A percentile compares a stretch with the other conserved stretches of the same genome.
These are phyloP conservation scores for Phytophthora citricola DNA, from an alignment of 352 stramenopile species.

Conservation along the genomic window DNA sequence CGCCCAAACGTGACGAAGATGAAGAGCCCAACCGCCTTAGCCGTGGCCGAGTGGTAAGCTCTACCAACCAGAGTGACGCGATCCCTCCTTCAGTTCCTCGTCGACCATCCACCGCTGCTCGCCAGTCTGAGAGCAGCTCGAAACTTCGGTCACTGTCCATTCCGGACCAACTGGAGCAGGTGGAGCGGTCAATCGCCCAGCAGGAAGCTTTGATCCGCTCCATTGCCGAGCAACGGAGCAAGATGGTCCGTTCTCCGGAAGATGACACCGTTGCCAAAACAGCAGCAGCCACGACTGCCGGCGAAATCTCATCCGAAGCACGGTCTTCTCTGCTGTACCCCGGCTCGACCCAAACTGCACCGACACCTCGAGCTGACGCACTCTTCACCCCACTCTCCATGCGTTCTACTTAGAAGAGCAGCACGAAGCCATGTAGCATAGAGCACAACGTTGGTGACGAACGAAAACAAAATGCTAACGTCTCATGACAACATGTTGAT, in stretches of 20 bases:
- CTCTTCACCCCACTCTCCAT: slow-evolving; percentile 40
- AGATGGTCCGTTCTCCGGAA: slow-evolving; percentile 42
- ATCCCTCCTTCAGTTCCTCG: slow-evolving; percentile 28
- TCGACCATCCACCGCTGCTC: slow-evolving; percentile 36
- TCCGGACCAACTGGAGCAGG: slow-evolving; percentile 53
- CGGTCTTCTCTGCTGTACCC: slow-evolving; percentile 39
- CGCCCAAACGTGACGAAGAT: slow-evolving; percentile 32
- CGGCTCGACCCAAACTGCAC: slow-evolving; percentile 41
- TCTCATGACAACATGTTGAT: slow-evolving; percentile 21
- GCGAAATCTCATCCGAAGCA: slow-evolving; percentile 40
- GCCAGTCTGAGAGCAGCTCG: slow-evolving; percentile 32
- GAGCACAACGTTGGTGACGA: slow-evolving; percentile 25
- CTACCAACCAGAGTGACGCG: slow-evolving; percentile 37
- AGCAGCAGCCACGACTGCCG: slow-evolving; percentile 36
- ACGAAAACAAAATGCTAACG: slow-evolving; percentile 22
- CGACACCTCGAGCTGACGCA: slow-evolving; percentile 36
- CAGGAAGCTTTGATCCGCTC: slow-evolving; percentile 67
- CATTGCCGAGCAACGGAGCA: slow-evolving; percentile 62
- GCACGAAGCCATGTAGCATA: slow-evolving; percentile 37
- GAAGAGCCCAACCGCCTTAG: slow-evolving; percentile 4
- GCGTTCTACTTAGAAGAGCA: slow-evolving; percentile 38
- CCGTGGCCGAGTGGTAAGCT: slow-evolving; percentile 33
- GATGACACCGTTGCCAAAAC: slow-evolving; percentile 34
- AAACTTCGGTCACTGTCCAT: slow-evolving; percentile 57
- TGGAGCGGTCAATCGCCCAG: slow-evolving; percentile 71